A percentile compares a stretch with the other conserved stretches of the same genome.
Evolutionary conservation across 2,329 filamentous ascomycete genomes (phyloP).

Genomic region (Aspergillus piperis): DNA sequence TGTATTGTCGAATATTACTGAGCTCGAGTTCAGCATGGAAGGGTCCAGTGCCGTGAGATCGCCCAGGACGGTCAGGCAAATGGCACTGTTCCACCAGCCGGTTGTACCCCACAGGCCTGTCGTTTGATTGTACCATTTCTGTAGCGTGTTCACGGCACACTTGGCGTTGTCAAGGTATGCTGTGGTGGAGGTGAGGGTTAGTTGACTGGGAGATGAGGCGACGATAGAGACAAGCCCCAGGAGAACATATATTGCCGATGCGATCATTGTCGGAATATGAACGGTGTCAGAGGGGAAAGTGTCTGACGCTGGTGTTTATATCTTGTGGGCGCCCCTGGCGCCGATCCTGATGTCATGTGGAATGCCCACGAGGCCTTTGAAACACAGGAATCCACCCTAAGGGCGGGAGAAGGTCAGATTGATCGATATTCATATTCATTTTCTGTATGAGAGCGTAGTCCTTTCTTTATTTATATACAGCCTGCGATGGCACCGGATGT

Average conservation of each 20-base stretch:
- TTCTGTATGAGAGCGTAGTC: too few species aligned
- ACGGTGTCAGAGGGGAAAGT: too few species aligned
- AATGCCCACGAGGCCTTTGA: too few species aligned
- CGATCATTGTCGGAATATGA: background rate
- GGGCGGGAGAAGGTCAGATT: too few species aligned
- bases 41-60: background rate
- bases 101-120: constrained; percentile 4
- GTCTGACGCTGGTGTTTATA: too few species aligned
- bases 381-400: too few species aligned
- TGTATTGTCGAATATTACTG: background rate
- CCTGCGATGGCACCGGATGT: too few species aligned
- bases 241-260: background rate
- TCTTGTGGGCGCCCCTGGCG: too few species aligned
- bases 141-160: background rate
- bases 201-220: background rate
- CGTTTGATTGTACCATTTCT: constrained; percentile 1
- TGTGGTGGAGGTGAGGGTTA: background rate
- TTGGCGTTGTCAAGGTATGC: background rate
- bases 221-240: background rate
- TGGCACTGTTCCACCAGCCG: constrained; percentile 8
- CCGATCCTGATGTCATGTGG: too few species aligned
- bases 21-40: background rate
- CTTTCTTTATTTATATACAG: too few species aligned
- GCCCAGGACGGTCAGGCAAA: constrained; percentile 2
- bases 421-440: too few species aligned